Evolutionary conservation across 345 rosid genomes (phyloP), one percentile per base, ranked within the genome.

Genomic region (Acer campestre): DNA sequence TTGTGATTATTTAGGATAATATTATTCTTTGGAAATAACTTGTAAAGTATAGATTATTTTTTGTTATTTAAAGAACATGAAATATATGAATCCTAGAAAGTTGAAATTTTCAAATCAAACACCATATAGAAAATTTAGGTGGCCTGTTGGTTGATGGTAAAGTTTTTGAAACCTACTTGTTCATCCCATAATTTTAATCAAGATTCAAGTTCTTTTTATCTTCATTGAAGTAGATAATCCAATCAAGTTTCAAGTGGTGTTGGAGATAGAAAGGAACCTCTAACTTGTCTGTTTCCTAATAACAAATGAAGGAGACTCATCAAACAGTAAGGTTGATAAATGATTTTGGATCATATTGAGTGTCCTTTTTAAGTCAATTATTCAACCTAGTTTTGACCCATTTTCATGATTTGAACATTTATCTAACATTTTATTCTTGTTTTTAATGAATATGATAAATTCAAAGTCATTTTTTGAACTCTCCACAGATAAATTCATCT

Each of bases 1-100:
- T 67, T 78, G 49, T 70, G 56, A 74, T 55, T 17, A 67, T 25
- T 62, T 44, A 53, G 59, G 20, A 51, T 35, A 31, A 11, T 70
- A 22, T 27, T 62, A 44, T 80, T 76, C 61, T 48, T 40, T 14
- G 64, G 38, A 23, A 17, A 40, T 51, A 18, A 68, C 69, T 27
- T 72, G 77, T 80, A 76, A 35, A 35, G 38, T 35, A 35, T 4
- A 35, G 38, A 35, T 35, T 35, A 35, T 35, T 35, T 35, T 35
- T 35, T 35, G 6, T 35, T 35, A 35, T 35, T 35, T 35, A 35
- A 42, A 42, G 46, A 42, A 42, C 11, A 42, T 42, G 46, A 42
- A 9, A 42, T n/a, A n/a, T n/a, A 42, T 42, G 46, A 42, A 42
- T 42, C 46, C 9, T 1, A 2, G 11, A 42, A 42, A 42, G 46